These are phyloP conservation scores for Solanum hybrid DNA, from an alignment of 305 asterid species.

Conservation along the genomic window DNA sequence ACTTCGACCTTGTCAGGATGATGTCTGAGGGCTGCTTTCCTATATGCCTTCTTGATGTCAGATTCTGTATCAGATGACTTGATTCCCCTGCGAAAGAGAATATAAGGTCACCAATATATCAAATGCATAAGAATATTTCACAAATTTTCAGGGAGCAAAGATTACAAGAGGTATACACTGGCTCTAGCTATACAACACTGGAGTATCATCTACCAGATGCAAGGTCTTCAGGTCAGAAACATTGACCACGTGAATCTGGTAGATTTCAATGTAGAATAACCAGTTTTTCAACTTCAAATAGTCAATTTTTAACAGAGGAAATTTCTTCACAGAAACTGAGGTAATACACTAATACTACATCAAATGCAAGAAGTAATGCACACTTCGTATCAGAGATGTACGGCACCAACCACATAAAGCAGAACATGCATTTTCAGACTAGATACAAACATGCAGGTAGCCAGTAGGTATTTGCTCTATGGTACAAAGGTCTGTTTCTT, in stretches of 20 bases:
- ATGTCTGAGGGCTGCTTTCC: slow-evolving; percentile 94
- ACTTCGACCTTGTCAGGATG: slow-evolving; percentile 86
- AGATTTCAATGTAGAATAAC: background rate
- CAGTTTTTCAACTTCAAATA: background rate
- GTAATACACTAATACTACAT: background rate
- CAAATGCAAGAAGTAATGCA: background rate
- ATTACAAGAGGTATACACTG: background rate
- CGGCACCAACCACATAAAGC: background rate
- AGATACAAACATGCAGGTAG: background rate
- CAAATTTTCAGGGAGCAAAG: background rate
- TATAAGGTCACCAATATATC: slow-evolving; percentile 3
- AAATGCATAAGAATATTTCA: background rate
- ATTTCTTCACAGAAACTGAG: background rate
- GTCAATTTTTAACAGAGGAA: background rate
- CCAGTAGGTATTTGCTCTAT: background rate
- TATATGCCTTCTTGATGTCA: slow-evolving; percentile 87
- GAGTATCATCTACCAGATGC: background rate
- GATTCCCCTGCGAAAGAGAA: slow-evolving; percentile 57
- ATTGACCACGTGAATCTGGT: background rate
- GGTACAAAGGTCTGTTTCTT: background rate
- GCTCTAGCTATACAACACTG: background rate
- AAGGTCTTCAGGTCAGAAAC: background rate
- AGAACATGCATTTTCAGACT: background rate
- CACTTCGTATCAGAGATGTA: background rate
- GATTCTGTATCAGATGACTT: slow-evolving; percentile 70